A percentile compares a stretch with the other conserved stretches of the same genome.
Evolutionary conservation across 495 filamentous ascomycete genomes (phyloP).

Genomic region (Bathelium albidoporum): DNA sequence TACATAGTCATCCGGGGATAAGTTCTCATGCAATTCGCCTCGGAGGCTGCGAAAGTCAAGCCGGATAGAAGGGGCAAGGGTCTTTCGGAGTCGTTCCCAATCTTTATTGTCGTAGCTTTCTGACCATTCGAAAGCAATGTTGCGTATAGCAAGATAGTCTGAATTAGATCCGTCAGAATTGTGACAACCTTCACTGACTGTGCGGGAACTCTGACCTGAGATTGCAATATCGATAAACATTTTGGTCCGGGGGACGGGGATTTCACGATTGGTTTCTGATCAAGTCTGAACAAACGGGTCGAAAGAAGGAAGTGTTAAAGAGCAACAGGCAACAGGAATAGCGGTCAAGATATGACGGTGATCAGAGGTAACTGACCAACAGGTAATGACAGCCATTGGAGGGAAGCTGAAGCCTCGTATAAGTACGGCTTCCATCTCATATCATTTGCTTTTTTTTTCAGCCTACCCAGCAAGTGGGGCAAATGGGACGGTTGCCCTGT

Average conservation of each 20-base stretch:
- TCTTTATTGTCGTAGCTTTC: constrained; percentile 1
- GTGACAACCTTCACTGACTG: not conserved
- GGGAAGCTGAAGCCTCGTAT: too few relatives aligned
- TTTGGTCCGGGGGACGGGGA: not conserved
- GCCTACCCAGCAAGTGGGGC: too few relatives aligned
- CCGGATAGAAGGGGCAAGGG: not conserved
- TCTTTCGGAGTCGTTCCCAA: not conserved
- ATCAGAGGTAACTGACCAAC: not conserved
- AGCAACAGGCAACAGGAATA: not conserved
- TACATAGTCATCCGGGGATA: not conserved
- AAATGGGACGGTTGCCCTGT: too few relatives aligned
- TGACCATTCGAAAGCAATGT: not conserved
- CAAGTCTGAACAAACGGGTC: not conserved
- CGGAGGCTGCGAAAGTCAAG: not conserved
- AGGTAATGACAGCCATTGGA: too few relatives aligned
- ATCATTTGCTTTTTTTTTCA: too few relatives aligned
- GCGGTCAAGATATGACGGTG: not conserved
- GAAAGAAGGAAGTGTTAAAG: not conserved
- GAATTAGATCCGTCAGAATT: not conserved
- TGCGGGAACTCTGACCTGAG: not conserved
- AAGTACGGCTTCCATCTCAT: too few relatives aligned
- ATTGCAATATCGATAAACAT: not conserved
- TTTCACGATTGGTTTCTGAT: not conserved
- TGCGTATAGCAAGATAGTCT: not conserved
- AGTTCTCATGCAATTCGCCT: not conserved